Conservation (phyloP, 1,284 basidiomycete genomes). For the Apiotrichum akiyoshidainum region DNA sequence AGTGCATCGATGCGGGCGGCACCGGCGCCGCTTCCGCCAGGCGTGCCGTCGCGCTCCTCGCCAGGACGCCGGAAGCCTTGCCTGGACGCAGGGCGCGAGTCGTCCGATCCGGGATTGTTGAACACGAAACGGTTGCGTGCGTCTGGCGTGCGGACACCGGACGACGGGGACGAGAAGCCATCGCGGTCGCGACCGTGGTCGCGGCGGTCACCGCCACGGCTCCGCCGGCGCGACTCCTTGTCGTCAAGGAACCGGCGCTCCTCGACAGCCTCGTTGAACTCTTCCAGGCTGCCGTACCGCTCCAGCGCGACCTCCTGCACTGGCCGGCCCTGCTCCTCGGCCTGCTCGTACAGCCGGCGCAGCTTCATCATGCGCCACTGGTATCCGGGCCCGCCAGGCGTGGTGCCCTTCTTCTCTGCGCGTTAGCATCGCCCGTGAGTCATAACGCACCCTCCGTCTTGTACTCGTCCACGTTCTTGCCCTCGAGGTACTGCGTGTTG, state of each 20-base stretch:
- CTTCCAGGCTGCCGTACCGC: constrained; percentile 76
- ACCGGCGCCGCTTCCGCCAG: constrained; percentile 19
- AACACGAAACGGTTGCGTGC: constrained; percentile 50
- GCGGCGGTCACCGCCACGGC: constrained; percentile 41
- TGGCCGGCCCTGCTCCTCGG: constrained; percentile 72
- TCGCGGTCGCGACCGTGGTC: constrained; percentile 13
- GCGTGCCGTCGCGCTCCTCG: constrained; percentile 32
- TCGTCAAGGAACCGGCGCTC: constrained; percentile 82
- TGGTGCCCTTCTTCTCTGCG: constrained; percentile 53
- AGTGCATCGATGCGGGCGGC: constrained; percentile 39
- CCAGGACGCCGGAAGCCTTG: constrained; percentile 76
- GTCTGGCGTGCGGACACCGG: constrained; percentile 50
- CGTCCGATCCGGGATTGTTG: constrained; percentile 30
- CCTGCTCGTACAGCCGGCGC: constrained; percentile 79
- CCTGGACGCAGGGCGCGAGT: constrained; percentile 60
- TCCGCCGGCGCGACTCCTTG: constrained; percentile 59
- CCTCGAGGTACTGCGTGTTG: constrained; percentile 69
- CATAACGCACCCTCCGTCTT: constrained; percentile 52
- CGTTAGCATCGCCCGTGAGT: constrained; percentile 1
- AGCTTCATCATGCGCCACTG: constrained; percentile 98
- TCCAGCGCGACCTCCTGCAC: constrained; percentile 84
- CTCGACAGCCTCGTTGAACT: constrained; percentile 82
- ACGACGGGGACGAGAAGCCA: constrained; percentile 55
- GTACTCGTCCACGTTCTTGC: constrained; percentile 60
- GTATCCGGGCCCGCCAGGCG: constrained; percentile 84